Evolutionary conservation across 225 moss, liverwort and hornwort genomes (phyloP).

Genomic region (Neckera pumila): DNA sequence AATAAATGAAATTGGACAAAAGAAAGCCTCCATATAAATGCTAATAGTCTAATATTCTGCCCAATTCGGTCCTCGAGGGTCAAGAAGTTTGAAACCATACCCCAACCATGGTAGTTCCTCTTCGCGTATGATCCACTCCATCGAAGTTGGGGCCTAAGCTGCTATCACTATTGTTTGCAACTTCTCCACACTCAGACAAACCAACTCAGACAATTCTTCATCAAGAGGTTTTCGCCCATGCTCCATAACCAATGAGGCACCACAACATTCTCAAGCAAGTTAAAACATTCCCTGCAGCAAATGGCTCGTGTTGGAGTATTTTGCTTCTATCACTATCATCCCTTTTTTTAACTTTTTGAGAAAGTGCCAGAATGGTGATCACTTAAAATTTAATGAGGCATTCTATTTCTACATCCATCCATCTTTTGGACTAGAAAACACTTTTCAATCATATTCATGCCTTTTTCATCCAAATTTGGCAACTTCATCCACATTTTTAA

Average conservation of each 20-base stretch:
- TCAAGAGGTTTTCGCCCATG: constrained; percentile 54
- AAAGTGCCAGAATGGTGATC: too few species aligned
- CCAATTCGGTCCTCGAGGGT: background rate
- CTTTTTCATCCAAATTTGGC: too few species aligned
- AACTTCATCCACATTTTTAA: too few species aligned
- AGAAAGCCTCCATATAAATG: background rate
- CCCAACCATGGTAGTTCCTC: constrained; percentile 49
- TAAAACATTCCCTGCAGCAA: too few species aligned
- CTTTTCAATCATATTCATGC: too few species aligned
- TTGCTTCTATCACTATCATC: too few species aligned
- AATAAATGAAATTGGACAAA: background rate
- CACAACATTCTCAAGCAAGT: too few species aligned
- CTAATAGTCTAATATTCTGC: background rate
- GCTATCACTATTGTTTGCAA: constrained; percentile 53
- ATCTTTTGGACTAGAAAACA: too few species aligned
- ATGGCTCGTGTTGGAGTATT: too few species aligned
- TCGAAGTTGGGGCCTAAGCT: constrained; percentile 50
- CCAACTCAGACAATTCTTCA: constrained; percentile 64
- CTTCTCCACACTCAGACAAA: constrained; percentile 65
- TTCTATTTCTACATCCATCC: too few species aligned
- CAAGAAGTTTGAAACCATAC: background rate
- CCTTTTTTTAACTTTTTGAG: too few species aligned
- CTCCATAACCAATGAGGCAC: background rate
- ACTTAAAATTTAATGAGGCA: too few species aligned
- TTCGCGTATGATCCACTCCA: constrained; percentile 69